Evolutionary conservation across 75 land plant species (phyloP).

Genomic region (Cupressus sempervirens): DNA sequence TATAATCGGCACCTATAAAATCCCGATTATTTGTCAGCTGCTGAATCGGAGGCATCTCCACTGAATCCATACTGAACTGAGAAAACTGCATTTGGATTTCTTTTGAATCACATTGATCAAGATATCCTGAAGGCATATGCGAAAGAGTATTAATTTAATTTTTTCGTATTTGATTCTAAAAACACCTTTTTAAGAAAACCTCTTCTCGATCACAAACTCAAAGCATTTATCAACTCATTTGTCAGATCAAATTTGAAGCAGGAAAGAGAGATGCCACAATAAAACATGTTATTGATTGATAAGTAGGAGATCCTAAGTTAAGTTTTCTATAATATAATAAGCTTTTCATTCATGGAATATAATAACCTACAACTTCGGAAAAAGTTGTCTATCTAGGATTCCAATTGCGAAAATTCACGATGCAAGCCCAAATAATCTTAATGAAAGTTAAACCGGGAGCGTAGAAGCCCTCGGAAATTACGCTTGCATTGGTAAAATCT

Average conservation of each 20-base stretch:
- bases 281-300: neutral
- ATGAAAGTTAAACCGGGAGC: neutral
- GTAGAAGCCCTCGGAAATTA: neutral
- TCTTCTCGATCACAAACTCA: neutral
- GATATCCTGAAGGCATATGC: neutral
- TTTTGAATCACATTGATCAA: neutral
- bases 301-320: neutral
- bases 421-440: neutral
- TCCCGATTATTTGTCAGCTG: constrained; percentile 7
- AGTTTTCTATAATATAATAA: neutral
- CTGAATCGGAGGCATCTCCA: constrained; percentile 1
- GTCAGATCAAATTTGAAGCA: neutral
- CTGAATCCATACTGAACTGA: neutral
- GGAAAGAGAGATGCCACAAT: neutral
- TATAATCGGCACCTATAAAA: constrained; percentile 5
- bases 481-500: neutral
- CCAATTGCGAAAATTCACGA: no score
- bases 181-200: neutral
- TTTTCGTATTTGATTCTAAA: neutral
- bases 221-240: neutral
- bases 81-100: neutral
- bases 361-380: neutral
- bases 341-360: neutral
- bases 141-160: neutral
- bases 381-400: neutral